Evolutionary conservation across 305 asterid genomes (phyloP).

Genomic region (Rubia peregrina): DNA sequence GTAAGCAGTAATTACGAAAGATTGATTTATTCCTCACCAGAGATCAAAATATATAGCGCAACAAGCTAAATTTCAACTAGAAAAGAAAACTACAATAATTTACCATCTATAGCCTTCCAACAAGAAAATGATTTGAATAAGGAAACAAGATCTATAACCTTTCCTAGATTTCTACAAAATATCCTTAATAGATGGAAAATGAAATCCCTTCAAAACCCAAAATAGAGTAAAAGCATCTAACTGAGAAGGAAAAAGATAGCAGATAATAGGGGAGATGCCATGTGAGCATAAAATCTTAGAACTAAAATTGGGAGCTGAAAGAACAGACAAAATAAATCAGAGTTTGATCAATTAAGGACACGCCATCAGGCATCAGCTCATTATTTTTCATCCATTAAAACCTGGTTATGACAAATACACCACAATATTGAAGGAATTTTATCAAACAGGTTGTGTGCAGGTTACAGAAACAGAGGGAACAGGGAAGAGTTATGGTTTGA

Average conservation of each 20-base stretch:
- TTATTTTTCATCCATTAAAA: not conserved
- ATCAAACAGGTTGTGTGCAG: conserved; percentile 1
- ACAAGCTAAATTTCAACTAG: too few species aligned
- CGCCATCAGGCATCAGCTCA: not conserved
- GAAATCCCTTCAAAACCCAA: not conserved
- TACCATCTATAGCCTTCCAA: too few species aligned
- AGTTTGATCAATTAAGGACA: not conserved
- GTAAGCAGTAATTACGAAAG: too few species aligned
- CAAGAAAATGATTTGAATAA: too few species aligned
- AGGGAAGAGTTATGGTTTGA: not conserved
- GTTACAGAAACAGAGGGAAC: not conserved
- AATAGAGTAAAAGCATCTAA: not conserved
- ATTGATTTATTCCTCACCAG: too few species aligned
- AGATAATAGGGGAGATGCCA: not conserved
- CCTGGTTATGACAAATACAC: not conserved
- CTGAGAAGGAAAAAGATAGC: not conserved
- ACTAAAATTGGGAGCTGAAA: not conserved
- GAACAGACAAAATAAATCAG: not conserved
- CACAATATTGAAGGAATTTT: not conserved
- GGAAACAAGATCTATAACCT: too few species aligned
- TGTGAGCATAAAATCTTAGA: not conserved
- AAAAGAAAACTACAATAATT: too few species aligned
- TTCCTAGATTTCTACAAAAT: too few species aligned
- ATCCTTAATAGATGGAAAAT: too few species aligned
- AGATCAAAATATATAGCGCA: too few species aligned